Percentiles rank a stretch among this genome's conserved stretches.
Conservation (phyloP, 2,329 filamentous ascomycete genomes). For the Hymenoscyphus fraxineus region DNA sequence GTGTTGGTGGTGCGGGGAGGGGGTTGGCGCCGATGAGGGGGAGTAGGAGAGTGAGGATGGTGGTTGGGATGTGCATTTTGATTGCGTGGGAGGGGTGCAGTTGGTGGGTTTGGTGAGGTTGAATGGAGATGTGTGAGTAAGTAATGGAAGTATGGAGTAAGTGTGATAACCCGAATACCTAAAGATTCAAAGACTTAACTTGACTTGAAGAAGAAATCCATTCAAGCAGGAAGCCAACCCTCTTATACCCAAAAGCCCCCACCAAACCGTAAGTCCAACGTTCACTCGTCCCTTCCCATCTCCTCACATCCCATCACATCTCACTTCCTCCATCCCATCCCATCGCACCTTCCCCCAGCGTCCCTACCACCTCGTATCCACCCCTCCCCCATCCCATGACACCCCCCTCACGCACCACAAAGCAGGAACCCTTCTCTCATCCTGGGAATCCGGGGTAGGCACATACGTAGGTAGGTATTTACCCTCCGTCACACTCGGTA, state of each 20-base stretch:
- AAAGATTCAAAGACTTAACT: not conserved
- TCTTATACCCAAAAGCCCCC: no score
- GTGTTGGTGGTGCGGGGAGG: not conserved
- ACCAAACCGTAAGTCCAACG: no score
- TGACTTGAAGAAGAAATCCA: no score
- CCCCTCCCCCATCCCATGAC: not conserved
- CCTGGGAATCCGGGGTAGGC: not conserved
- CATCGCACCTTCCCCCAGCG: not conserved
- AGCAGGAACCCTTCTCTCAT: not conserved
- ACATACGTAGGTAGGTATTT: not conserved
- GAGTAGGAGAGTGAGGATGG: not conserved
- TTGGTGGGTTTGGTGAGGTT: not conserved
- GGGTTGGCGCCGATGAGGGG: not conserved
- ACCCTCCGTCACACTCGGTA: not conserved
- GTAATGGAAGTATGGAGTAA: not conserved
- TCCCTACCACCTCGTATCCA: not conserved
- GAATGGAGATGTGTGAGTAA: not conserved
- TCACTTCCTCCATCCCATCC: not conserved
- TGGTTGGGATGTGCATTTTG: slow-evolving; percentile 8
- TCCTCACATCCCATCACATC: not conserved
- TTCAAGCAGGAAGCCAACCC: no score
- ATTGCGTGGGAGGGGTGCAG: not conserved
- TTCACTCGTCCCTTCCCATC: not conserved
- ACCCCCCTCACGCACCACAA: not conserved
- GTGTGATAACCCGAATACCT: not conserved